Evolutionary conservation across 768 basidiomycete genomes (phyloP).

Genomic region (Stropharia rugosoannulata): DNA sequence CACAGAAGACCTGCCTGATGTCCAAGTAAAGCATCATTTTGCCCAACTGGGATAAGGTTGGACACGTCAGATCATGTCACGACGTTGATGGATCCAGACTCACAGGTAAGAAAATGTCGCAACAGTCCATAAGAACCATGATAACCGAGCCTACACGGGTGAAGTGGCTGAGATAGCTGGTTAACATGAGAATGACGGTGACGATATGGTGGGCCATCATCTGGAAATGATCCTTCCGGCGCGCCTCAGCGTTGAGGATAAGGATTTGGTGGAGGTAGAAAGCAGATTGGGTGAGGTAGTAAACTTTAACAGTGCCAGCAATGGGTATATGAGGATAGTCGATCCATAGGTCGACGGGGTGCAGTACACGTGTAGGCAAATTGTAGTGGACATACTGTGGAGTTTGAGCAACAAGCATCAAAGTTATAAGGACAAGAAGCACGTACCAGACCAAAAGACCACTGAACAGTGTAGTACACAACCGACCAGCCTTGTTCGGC

Average conservation of each 20-base stretch:
- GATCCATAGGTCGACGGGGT: constrained; percentile 69
- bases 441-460: constrained; percentile 81
- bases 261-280: constrained; percentile 93
- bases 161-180: constrained; percentile 80
- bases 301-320: constrained; percentile 82
- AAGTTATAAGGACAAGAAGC: constrained; percentile 8
- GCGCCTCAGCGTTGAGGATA: constrained; percentile 89
- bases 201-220: constrained; percentile 97
- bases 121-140: constrained; percentile 92
- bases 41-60: constrained; percentile 56
- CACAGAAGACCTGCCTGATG: constrained; percentile 59
- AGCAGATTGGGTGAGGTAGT: constrained; percentile 82
- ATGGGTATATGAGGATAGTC: constrained; percentile 83
- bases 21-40: constrained; percentile 93
- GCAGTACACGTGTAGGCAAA: constrained; percentile 63
- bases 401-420: constrained; percentile 11
- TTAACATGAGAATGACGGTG: constrained; percentile 73
- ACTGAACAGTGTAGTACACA: constrained; percentile 77
- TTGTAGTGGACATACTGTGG: constrained; percentile 76
- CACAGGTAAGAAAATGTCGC: constrained; percentile 91
- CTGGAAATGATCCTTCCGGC: constrained; percentile 89
- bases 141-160: constrained; percentile 89
- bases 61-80: background rate
- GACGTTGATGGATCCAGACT: constrained; percentile 29
- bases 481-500: constrained; percentile 95